phyloP scores from a whole-genome alignment of 805 yeast species.

The Suhomyces prunicola region DNA sequence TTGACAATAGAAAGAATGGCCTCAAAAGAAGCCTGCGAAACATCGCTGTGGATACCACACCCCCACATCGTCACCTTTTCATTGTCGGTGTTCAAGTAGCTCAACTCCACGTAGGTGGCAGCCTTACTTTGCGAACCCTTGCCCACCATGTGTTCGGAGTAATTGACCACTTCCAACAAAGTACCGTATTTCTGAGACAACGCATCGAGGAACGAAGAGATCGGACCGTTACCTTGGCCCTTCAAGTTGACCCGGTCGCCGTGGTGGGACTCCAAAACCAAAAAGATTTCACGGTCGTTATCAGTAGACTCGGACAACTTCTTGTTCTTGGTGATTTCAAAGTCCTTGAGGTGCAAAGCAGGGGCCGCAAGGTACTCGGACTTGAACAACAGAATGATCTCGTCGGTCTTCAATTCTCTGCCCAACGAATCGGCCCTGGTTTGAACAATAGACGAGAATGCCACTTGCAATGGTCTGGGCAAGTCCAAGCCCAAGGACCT shows the following conservation, averaged over 20 bases:
- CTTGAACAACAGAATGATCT: conserved; percentile 57
- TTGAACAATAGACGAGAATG: conserved; percentile 65
- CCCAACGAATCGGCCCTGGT: conserved; percentile 60
- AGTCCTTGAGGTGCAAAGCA: conserved; percentile 18
- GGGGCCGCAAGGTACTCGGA: conserved; percentile 43
- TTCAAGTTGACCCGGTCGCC: conserved; percentile 23
- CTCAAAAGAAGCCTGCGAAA: conserved; percentile 38
- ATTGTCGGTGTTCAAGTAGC: conserved; percentile 30
- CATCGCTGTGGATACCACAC: conserved; percentile 43
- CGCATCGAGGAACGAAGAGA: conserved; percentile 69
- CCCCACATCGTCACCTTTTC: conserved; percentile 39
- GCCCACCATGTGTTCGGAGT: conserved; percentile 72
- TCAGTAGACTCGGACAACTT: conserved; percentile 4
- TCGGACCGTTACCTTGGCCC: conserved; percentile 78
- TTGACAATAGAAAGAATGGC: conserved; percentile 26
- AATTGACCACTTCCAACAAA: conserved; percentile 60
- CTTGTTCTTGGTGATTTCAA: conserved; percentile 20
- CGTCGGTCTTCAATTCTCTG: conserved; percentile 65
- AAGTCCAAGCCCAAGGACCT: conserved; percentile 69
- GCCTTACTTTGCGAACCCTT: conserved; percentile 69
- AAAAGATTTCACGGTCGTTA: conserved; percentile 20
- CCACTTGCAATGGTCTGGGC: conserved; percentile 69
- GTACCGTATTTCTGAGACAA: conserved; percentile 50
- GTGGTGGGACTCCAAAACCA: conserved; percentile 15
- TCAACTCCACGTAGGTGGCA: conserved; percentile 67